Conservation (phyloP, 2,329 filamentous ascomycete genomes). For the Epicoccum sorghinum region DNA sequence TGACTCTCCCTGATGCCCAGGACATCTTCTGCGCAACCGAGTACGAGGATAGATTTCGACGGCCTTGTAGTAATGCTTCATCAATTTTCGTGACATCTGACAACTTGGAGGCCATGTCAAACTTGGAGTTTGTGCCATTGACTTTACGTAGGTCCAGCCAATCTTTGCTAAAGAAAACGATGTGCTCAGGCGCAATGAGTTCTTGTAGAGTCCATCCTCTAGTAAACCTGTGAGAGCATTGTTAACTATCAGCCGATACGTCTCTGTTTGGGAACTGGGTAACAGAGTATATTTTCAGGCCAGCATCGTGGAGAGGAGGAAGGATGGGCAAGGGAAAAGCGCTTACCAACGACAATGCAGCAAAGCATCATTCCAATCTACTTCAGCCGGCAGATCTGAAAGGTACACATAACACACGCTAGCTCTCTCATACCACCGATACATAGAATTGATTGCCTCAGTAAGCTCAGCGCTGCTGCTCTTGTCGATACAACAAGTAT, state of each 20-base stretch:
- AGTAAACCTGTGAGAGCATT: constrained; percentile 1
- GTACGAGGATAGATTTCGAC: not conserved
- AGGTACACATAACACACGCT: constrained; percentile 19
- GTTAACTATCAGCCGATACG: not conserved
- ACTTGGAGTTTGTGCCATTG: not conserved
- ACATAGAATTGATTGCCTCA: constrained; percentile 26
- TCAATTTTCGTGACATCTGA: constrained; percentile 2
- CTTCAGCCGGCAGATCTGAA: not conserved
- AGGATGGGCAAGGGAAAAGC: not conserved
- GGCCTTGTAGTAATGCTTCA: not conserved
- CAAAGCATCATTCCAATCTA: not conserved
- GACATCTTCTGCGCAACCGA: constrained; percentile 17
- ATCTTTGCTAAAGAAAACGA: not conserved
- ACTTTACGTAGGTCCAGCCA: not conserved
- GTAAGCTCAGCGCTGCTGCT: constrained; percentile 14
- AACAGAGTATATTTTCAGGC: too few relatives aligned
- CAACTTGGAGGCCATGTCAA: not conserved
- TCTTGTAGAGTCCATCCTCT: constrained; percentile 28
- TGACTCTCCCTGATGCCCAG: constrained; percentile 27
- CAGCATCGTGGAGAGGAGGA: too few relatives aligned
- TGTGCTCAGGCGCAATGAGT: constrained; percentile 15
- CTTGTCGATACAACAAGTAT: constrained; percentile 19
- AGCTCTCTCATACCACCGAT: constrained; percentile 14
- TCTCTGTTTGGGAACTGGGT: too few relatives aligned
- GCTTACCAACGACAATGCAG: constrained; percentile 2